These are phyloP conservation scores for Pseudognaphalium luteoalbum DNA, from an alignment of 129 eudicot species.

Conservation along the genomic window DNA sequence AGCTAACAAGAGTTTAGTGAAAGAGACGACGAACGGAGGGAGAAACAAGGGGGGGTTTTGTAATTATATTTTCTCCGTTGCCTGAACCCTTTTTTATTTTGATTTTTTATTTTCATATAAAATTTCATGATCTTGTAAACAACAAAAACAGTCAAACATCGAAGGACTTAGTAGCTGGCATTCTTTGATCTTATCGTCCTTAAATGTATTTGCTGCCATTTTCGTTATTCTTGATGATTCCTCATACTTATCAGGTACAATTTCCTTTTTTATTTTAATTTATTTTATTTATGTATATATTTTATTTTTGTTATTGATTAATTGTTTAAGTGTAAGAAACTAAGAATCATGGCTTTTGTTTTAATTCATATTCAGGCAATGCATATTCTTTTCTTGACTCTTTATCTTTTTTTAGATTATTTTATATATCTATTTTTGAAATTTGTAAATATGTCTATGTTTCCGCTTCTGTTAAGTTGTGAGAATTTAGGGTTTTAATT, in stretches of 20 bases:
- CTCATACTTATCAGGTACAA: slow-evolving; percentile 22
- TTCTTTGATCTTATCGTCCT: slow-evolving; percentile 34
- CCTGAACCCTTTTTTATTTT: slow-evolving; percentile 24
- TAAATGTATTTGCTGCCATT: slow-evolving; percentile 20
- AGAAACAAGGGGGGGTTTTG: slow-evolving; percentile 28
- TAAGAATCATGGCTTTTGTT: slow-evolving; percentile 14
- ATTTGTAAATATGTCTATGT: no score
- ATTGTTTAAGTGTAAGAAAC: neutral
- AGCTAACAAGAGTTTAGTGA: slow-evolving; percentile 13
- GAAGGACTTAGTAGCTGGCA: slow-evolving; percentile 20
- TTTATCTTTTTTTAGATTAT: neutral
- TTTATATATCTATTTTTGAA: neutral
- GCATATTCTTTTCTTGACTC: slow-evolving; percentile 36
- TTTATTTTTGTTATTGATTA: neutral
- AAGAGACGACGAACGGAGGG: slow-evolving; percentile 26
- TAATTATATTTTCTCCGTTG: slow-evolving; percentile 19
- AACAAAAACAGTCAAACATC: slow-evolving; percentile 8
- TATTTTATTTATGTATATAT: neutral
- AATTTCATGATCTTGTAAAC: slow-evolving; percentile 17
- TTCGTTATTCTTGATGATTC: slow-evolving; percentile 25
- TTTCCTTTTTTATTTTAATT: neutral
- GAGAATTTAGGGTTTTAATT: neutral
- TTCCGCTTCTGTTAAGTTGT: no score
- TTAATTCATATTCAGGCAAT: slow-evolving; percentile 34
- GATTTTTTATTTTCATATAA: neutral